These are phyloP conservation scores for Crithidia mellificae DNA, from an alignment of 208 protist genomes.

Conservation along the genomic window DNA sequence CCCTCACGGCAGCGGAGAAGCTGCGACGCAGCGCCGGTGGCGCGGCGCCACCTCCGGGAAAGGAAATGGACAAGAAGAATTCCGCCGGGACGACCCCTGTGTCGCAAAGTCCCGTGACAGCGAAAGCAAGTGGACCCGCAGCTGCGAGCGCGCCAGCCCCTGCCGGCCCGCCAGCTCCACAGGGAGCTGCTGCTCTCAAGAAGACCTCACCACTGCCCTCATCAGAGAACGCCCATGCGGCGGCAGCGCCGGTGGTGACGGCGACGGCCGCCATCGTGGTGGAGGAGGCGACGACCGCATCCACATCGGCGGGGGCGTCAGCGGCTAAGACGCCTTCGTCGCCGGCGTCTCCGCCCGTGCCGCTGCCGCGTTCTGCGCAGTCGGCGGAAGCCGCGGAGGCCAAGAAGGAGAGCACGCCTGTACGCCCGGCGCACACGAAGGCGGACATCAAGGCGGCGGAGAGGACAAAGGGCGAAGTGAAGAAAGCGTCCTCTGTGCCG, in stretches of 20 bases:
- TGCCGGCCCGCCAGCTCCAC: no score
- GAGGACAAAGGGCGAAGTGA: background rate
- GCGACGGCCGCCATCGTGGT: no score
- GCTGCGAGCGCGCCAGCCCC: background rate
- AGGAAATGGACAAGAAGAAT: background rate
- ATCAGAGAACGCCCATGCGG: no score
- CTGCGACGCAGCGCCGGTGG: slow-evolving; percentile 2
- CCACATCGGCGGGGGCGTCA: no score
- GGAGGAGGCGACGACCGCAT: no score
- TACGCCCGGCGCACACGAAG: background rate
- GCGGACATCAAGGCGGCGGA: background rate
- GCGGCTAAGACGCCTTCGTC: background rate
- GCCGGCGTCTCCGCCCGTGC: background rate
- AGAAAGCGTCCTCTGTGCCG: background rate
- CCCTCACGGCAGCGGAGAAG: slow-evolving; percentile 14
- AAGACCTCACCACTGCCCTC: no score
- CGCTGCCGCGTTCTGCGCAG: slow-evolving; percentile 14
- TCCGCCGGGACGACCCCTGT: background rate
- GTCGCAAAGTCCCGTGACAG: background rate
- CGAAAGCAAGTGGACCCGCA: background rate
- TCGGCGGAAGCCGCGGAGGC: background rate
- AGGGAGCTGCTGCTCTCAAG: no score
- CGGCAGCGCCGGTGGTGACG: no score
- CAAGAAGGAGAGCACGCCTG: background rate
- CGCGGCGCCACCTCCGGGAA: background rate